Evolutionary conservation across 2,329 filamentous ascomycete genomes (phyloP).

Genomic region (Pyricularia grisea): DNA sequence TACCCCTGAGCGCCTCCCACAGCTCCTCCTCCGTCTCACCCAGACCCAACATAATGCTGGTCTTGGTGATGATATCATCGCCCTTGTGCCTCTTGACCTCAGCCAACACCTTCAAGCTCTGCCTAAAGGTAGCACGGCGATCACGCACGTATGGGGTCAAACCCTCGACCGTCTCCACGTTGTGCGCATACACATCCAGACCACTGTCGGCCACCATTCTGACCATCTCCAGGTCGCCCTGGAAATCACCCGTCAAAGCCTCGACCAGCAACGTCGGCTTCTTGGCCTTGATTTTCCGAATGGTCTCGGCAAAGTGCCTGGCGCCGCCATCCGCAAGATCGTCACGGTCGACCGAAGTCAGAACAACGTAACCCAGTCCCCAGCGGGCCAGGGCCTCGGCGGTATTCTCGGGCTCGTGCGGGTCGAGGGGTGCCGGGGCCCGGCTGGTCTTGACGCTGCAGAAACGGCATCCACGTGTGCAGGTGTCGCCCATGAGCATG

Average conservation of each 20-base stretch:
- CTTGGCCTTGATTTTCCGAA: slow-evolving; percentile 86
- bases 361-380: slow-evolving; percentile 91
- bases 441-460: slow-evolving; percentile 91
- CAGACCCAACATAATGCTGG: slow-evolving; percentile 90
- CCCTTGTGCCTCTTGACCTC: slow-evolving; percentile 69
- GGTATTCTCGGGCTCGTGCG: slow-evolving; percentile 93
- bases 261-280: slow-evolving; percentile 70
- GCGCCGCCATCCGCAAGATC: slow-evolving; percentile 86
- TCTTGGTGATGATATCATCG: slow-evolving; percentile 86
- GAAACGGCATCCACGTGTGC: slow-evolving; percentile 91
- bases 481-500: slow-evolving; percentile 99
- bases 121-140: slow-evolving; percentile 78
- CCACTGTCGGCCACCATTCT: slow-evolving; percentile 75
- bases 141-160: slow-evolving; percentile 87
- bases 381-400: slow-evolving; percentile 87
- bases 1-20: slow-evolving; percentile 64
- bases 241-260: slow-evolving; percentile 79
- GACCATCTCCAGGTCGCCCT: slow-evolving; percentile 80
- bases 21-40: slow-evolving; percentile 88
- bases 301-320: slow-evolving; percentile 84
- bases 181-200: slow-evolving; percentile 93
- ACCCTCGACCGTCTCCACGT: slow-evolving; percentile 88
- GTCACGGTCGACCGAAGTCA: slow-evolving; percentile 90
- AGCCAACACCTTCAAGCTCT: slow-evolving; percentile 70
- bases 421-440: slow-evolving; percentile 69